Evolutionary conservation across 768 basidiomycete genomes (phyloP).

Genomic region (Termitomyces sp.): DNA sequence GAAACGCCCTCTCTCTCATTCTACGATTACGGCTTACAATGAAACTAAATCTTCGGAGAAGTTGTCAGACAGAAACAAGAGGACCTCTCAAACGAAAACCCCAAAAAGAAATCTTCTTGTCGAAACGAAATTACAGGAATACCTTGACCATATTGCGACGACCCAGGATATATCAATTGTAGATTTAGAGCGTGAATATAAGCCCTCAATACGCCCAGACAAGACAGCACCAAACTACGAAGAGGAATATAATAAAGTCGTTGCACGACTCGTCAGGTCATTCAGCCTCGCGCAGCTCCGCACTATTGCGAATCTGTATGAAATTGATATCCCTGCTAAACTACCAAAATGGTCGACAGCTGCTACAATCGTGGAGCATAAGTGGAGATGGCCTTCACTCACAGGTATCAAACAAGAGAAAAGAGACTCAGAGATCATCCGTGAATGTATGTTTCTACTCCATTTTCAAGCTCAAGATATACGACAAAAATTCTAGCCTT

Average conservation of each 20-base stretch:
- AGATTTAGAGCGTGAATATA: conserved; percentile 53
- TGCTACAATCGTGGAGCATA: conserved; percentile 51
- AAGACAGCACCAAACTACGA: conserved; percentile 37
- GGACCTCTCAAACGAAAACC: not conserved
- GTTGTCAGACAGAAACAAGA: not conserved
- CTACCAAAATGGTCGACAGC: conserved; percentile 36
- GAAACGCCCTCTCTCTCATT: not conserved
- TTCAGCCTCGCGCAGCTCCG: conserved; percentile 62
- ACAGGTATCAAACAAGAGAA: conserved; percentile 42
- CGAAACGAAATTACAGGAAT: conserved; percentile 44
- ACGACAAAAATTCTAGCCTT: conserved; percentile 35
- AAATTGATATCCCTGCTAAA: conserved; percentile 26
- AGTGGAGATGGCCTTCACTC: conserved; percentile 68
- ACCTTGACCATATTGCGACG: conserved; percentile 47
- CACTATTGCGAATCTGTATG: conserved; percentile 44
- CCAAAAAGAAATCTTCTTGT: conserved; percentile 25
- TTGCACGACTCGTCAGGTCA: conserved; percentile 48
- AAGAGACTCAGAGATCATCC: conserved; percentile 42
- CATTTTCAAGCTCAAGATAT: not conserved
- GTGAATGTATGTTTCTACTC: conserved; percentile 35
- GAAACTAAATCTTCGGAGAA: not conserved
- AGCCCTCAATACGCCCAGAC: conserved; percentile 33
- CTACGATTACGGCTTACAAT: not conserved
- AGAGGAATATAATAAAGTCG: conserved; percentile 43
- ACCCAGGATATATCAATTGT: conserved; percentile 44